Evolutionary conservation across 176 grass and related monocot genomes (phyloP).

Genomic region (Puccinellia tenuiflora): DNA sequence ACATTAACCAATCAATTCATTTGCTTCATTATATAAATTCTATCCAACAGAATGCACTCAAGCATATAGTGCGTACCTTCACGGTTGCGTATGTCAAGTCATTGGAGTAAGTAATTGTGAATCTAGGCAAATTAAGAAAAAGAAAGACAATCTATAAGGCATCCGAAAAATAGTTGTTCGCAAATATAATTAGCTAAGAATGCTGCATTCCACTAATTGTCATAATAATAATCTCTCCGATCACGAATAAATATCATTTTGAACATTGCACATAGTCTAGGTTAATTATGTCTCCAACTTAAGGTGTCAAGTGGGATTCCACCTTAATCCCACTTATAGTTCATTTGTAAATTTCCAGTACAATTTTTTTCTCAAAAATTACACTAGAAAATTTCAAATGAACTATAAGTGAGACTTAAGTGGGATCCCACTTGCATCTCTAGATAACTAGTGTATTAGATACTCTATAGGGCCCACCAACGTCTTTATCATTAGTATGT

Average conservation of each 20-base stretch:
- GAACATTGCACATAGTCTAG: too few relatives aligned
- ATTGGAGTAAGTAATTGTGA: slow-evolving; percentile 48
- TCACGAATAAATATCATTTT: not conserved
- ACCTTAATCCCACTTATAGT: too few relatives aligned
- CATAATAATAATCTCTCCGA: too few relatives aligned
- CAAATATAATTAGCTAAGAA: not conserved
- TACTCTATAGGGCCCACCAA: not conserved
- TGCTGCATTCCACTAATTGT: too few relatives aligned
- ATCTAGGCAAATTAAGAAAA: slow-evolving; percentile 17
- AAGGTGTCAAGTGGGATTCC: too few relatives aligned
- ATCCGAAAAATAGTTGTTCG: too few relatives aligned
- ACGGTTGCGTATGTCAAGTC: slow-evolving; percentile 61
- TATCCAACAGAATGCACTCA: not conserved
- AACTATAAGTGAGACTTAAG: too few relatives aligned
- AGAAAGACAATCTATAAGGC: not conserved
- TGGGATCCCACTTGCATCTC: too few relatives aligned
- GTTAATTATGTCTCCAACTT: not conserved
- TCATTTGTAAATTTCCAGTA: too few relatives aligned
- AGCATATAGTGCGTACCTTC: slow-evolving; percentile 33
- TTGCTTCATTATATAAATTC: not conserved
- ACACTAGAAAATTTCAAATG: too few relatives aligned
- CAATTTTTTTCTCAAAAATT: too few relatives aligned
- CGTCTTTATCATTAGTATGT: not conserved
- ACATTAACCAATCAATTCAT: not conserved
- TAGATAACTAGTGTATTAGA: too few relatives aligned